These are phyloP conservation scores for Alternaria infectoria DNA, from an alignment of 2,329 filamentous ascomycete genomes.

Conservation along the genomic window DNA sequence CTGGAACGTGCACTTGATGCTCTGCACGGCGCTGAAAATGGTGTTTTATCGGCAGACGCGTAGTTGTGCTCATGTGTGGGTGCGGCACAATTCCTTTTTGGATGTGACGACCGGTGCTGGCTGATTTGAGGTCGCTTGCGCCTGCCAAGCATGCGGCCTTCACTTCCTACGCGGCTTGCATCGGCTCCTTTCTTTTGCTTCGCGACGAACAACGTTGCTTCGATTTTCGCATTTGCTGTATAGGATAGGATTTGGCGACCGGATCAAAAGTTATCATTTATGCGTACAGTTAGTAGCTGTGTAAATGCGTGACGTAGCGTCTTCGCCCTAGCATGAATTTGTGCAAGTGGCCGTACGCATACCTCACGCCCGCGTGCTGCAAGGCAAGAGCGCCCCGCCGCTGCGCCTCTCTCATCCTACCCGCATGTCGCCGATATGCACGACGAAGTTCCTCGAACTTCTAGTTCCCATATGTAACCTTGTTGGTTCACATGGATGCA, in stretches of 20 bases:
- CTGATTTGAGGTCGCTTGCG: not conserved
- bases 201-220: not conserved
- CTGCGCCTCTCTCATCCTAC: not conserved
- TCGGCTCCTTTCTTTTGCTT: not conserved
- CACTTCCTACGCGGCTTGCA: not conserved
- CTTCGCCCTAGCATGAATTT: not conserved
- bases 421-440: not conserved
- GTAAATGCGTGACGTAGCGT: not conserved
- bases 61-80: not conserved
- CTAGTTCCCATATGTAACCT: not conserved
- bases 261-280: not conserved
- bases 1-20: constrained; percentile 75
- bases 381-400: not conserved
- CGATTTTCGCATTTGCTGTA: not conserved
- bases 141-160: not conserved
- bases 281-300: not conserved
- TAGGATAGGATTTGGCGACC: not conserved
- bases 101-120: not conserved
- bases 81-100: not conserved
- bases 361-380: not conserved
- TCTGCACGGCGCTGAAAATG: constrained; percentile 56
- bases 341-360: not conserved
- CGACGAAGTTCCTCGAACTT: not conserved
- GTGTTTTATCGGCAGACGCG: not conserved
- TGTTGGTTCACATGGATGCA: not conserved